phyloP scores from a whole-genome alignment of 108 stramenopile species.

The Fragilariopsis cylindrus region DNA sequence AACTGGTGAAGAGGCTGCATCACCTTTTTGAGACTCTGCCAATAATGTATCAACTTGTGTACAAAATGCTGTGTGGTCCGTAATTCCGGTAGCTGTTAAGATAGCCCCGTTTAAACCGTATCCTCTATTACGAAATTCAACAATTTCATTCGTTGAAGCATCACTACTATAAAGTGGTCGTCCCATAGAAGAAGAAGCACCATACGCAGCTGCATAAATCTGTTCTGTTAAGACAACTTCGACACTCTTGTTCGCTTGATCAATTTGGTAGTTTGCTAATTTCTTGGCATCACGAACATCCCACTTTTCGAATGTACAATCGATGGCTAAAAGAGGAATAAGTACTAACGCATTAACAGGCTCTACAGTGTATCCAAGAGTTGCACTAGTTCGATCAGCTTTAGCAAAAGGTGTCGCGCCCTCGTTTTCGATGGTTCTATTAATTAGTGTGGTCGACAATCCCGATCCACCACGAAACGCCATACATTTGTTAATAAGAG shows the following conservation, averaged over 20 bases:
- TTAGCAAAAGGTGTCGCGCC: conserved; percentile 72
- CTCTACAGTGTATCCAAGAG: conserved; percentile 78
- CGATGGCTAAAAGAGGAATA: conserved; percentile 62
- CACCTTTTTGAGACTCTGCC: conserved; percentile 51
- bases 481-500: conserved; percentile 81
- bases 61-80: conserved; percentile 81
- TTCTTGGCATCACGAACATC: conserved; percentile 81
- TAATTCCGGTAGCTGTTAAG: conserved; percentile 78
- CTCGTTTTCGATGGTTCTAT: conserved; percentile 73
- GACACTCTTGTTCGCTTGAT: conserved; percentile 66
- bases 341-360: conserved; percentile 69
- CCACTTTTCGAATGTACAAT: conserved; percentile 86
- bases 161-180: conserved; percentile 65
- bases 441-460: conserved; percentile 65
- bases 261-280: conserved; percentile 56
- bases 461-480: conserved; percentile 82
- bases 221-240: conserved; percentile 81
- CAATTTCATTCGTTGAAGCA: conserved; percentile 55
- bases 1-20: conserved; percentile 29
- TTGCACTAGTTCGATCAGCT: conserved; percentile 66
- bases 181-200: conserved; percentile 78
- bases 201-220: conserved; percentile 83
- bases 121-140: conserved; percentile 64
- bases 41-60: conserved; percentile 60
- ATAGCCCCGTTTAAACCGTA: conserved; percentile 84